phyloP scores from a whole-genome alignment of 805 yeast species.

The Wickerhamiella dianesei region DNA sequence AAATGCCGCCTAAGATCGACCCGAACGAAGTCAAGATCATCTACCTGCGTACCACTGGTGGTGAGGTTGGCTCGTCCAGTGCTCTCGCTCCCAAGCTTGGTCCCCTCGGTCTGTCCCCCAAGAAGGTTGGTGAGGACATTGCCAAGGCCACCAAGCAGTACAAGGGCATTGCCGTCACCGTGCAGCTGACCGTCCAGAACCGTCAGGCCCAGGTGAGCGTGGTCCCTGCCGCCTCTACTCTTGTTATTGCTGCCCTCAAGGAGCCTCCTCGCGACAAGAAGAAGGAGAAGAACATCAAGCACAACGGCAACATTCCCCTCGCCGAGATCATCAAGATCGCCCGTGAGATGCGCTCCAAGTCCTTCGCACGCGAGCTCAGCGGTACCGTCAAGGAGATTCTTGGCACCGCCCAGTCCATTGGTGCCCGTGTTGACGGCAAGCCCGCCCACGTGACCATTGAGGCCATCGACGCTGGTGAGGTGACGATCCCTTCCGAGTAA shows the following conservation, averaged over 20 bases:
- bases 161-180: slow-evolving; percentile 99
- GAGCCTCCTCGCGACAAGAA: slow-evolving; percentile 99
- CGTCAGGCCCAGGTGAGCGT: slow-evolving; percentile 98
- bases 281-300: slow-evolving; percentile 99
- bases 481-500: slow-evolving; percentile 42
- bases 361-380: slow-evolving; percentile 93
- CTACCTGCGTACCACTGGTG: slow-evolving; percentile 99
- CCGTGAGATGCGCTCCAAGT: slow-evolving; percentile 93
- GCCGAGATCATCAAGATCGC: slow-evolving; percentile 96
- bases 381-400: slow-evolving; percentile 97
- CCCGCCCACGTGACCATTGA: slow-evolving; percentile 98
- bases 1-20: slow-evolving; percentile 95
- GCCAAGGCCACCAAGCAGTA: slow-evolving; percentile 98
- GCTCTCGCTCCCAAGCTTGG: slow-evolving; percentile 99
- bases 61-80: slow-evolving; percentile 99
- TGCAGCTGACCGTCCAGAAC: slow-evolving; percentile 97
- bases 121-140: slow-evolving; percentile 99
- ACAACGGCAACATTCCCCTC: slow-evolving; percentile 95
- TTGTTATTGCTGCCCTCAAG: slow-evolving; percentile 97
- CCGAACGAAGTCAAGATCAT: slow-evolving; percentile 96
- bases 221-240: slow-evolving; percentile 98
- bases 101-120: slow-evolving; percentile 99
- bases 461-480: slow-evolving; percentile 96
- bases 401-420: slow-evolving; percentile 99
- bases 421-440: slow-evolving; percentile 98